Conservation (phyloP, 2,329 filamentous ascomycete species). For the Colletotrichum phormii region DNA sequence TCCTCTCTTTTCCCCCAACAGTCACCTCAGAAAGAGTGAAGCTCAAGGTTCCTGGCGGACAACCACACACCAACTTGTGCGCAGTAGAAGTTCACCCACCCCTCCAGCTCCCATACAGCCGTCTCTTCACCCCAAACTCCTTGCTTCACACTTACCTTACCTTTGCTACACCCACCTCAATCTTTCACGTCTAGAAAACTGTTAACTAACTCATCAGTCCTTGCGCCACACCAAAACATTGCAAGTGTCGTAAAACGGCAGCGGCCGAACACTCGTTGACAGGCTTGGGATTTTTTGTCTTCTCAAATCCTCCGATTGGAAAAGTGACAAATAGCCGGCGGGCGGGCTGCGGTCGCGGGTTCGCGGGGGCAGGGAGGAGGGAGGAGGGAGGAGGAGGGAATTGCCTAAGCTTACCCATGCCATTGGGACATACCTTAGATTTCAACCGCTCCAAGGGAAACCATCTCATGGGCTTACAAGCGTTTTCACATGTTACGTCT, state of each 20-base stretch:
- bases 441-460: neutral
- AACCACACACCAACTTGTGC: too few species aligned
- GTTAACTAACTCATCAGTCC: slow-evolving; percentile 4
- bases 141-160: neutral
- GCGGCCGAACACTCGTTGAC: slow-evolving; percentile 8
- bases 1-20: neutral
- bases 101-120: neutral
- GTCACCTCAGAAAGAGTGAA: too few species aligned
- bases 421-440: neutral
- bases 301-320: neutral
- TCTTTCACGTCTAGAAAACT: slow-evolving; percentile 11
- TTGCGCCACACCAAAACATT: slow-evolving; percentile 15
- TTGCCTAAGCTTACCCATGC: slow-evolving; percentile 17
- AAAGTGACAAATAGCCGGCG: neutral
- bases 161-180: neutral
- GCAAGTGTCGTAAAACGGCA: slow-evolving; percentile 15
- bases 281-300: neutral
- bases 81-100: neutral
- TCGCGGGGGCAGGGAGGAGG: too few species aligned
- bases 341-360: too few species aligned
- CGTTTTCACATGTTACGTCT: neutral
- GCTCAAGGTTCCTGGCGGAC: too few species aligned
- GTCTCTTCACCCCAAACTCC: neutral
- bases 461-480: neutral
- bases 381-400: too few species aligned